These are phyloP conservation scores for Excoecaria cochinchinensis DNA, from an alignment of 345 rosid genomes.

Conservation along the genomic window DNA sequence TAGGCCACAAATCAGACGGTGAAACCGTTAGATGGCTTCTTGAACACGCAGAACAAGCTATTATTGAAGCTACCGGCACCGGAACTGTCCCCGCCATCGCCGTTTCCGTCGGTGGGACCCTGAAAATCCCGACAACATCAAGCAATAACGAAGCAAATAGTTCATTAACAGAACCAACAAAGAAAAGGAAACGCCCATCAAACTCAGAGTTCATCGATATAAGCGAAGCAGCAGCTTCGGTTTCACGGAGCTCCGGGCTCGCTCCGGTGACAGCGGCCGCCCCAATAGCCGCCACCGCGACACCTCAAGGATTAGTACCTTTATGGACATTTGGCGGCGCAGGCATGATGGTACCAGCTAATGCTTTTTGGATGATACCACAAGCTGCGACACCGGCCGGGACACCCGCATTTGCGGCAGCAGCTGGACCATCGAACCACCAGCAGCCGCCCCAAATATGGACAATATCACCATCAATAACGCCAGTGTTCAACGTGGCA, in stretches of 20 bases:
- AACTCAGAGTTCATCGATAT: conserved; percentile 36
- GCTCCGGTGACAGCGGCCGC: conserved; percentile 23
- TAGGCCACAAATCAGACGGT: conserved; percentile 52
- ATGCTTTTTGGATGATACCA: conserved; percentile 53
- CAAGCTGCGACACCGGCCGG: conserved; percentile 18
- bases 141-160: neutral
- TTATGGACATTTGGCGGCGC: conserved; percentile 40
- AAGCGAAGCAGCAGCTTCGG: conserved; percentile 16
- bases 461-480: conserved; percentile 38
- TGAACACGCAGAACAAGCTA: conserved; percentile 47
- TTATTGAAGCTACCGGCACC: conserved; percentile 48
- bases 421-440: neutral
- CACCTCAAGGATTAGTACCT: conserved; percentile 42
- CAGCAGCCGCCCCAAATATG: conserved; percentile 36
- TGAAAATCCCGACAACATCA: conserved; percentile 41
- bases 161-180: conserved; percentile 6
- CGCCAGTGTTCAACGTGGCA: conserved; percentile 36
- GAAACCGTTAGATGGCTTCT: conserved; percentile 54
- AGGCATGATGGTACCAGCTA: conserved; percentile 46
- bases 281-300: conserved; percentile 9
- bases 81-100: conserved; percentile 51
- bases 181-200: conserved; percentile 37
- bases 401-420: neutral
- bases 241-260: conserved; percentile 33
- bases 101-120: conserved; percentile 42